Evolutionary conservation across 2,329 filamentous ascomycete species (phyloP).

Genomic region (Colletotrichum zoysiae): DNA sequence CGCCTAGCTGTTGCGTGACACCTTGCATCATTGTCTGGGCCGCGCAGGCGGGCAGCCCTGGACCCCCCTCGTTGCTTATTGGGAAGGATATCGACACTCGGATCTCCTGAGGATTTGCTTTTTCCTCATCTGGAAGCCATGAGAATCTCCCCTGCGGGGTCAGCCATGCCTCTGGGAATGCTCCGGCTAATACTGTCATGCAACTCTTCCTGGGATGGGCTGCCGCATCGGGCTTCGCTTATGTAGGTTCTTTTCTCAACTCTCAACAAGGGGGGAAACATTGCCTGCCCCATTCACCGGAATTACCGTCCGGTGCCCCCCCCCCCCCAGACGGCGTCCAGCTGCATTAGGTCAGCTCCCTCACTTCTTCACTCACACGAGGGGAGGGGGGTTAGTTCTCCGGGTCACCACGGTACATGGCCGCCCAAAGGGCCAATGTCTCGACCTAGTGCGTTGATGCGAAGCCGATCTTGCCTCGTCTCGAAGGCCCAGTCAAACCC

Average conservation of each 20-base stretch:
- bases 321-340: constrained; percentile 18
- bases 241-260: constrained; percentile 39
- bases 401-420: constrained; percentile 6
- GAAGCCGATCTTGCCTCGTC: constrained; percentile 18
- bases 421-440: constrained; percentile 29
- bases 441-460: constrained; percentile 12
- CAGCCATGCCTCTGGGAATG: constrained; percentile 27
- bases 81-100: constrained; percentile 20
- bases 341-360: constrained; percentile 21
- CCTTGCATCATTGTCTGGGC: constrained; percentile 34
- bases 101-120: constrained; percentile 37
- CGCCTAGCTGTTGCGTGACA: constrained; percentile 17
- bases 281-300: neutral
- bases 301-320: neutral
- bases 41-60: neutral
- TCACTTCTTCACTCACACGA: constrained; percentile 41
- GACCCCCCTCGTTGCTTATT: constrained; percentile 33
- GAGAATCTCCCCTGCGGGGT: constrained; percentile 9
- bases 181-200: constrained; percentile 11
- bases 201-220: constrained; percentile 8
- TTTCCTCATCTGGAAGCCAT: constrained; percentile 26
- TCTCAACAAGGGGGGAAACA: constrained; percentile 37
- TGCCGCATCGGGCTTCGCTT: constrained; percentile 13
- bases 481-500: neutral
- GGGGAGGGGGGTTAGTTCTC: constrained; percentile 12